phyloP scores from a whole-genome alignment of 1,284 basidiomycete species.

The Papiliotrema terrestris region DNA sequence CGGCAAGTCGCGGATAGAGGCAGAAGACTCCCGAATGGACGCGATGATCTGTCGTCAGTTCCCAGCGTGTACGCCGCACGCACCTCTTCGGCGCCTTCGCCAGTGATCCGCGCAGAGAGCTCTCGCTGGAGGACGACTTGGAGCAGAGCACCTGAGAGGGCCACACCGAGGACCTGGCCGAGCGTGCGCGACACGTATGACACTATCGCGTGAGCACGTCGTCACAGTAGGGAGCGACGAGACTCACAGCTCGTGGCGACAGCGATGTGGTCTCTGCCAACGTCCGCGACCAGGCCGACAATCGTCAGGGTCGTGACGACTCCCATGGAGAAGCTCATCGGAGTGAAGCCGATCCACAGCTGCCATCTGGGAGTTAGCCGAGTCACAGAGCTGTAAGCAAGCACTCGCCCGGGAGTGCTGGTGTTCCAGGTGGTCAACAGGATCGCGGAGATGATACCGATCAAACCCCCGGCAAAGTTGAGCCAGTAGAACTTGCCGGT shows the following conservation, averaged over 20 bases:
- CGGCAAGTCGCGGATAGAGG: conserved; percentile 69
- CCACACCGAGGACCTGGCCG: conserved; percentile 85
- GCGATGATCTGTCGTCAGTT: conserved; percentile 46
- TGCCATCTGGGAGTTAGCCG: conserved; percentile 22
- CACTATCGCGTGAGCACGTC: conserved; percentile 54
- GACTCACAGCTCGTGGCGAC: conserved; percentile 80
- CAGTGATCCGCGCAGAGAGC: conserved; percentile 68
- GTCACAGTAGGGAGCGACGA: background rate
- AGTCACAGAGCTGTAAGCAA: conserved; percentile 30
- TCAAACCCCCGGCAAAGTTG: conserved; percentile 21
- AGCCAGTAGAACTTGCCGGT: conserved; percentile 76
- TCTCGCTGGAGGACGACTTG: conserved; percentile 69
- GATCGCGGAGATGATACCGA: conserved; percentile 23
- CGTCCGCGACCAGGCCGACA: conserved; percentile 72
- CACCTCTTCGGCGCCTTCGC: conserved; percentile 66
- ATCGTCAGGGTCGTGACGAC: conserved; percentile 39
- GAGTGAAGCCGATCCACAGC: conserved; percentile 57
- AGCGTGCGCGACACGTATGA: conserved; percentile 86
- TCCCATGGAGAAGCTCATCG: conserved; percentile 22
- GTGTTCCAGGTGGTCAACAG: conserved; percentile 28
- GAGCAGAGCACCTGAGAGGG: conserved; percentile 72
- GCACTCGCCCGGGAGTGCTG: conserved; percentile 56
- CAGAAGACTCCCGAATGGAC: conserved; percentile 69
- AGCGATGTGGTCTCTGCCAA: conserved; percentile 72
- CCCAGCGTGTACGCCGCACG: conserved; percentile 26